Percentiles rank a stretch among this genome's conserved stretches.
These are phyloP conservation scores for Diaporthe destruens DNA, from an alignment of 2,329 filamentous ascomycete genomes.

Conservation along the genomic window DNA sequence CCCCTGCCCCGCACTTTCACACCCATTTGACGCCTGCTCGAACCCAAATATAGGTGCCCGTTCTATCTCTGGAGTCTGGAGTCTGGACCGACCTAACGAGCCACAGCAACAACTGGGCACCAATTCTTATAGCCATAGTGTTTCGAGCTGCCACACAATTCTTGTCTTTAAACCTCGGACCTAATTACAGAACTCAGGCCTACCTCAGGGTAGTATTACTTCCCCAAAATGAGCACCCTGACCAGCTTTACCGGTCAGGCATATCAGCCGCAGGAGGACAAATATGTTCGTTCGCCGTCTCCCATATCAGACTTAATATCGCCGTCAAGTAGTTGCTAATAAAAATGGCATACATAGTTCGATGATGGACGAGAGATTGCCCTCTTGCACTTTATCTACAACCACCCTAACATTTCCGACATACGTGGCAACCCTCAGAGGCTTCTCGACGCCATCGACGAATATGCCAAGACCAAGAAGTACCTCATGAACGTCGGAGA, in stretches of 20 bases:
- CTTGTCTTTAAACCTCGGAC: not conserved
- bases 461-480: slow-evolving; percentile 70
- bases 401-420: slow-evolving; percentile 69
- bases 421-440: slow-evolving; percentile 73
- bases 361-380: slow-evolving; percentile 82
- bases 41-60: slow-evolving; percentile 15
- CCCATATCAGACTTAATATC: not conserved
- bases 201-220: not conserved
- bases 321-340: not conserved
- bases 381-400: slow-evolving; percentile 77
- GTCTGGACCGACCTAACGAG: not conserved
- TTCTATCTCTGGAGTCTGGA: not conserved
- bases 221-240: slow-evolving; percentile 35
- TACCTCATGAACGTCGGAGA: slow-evolving; percentile 86
- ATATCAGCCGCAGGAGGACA: slow-evolving; percentile 57
- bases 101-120: not conserved
- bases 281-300: slow-evolving; percentile 48
- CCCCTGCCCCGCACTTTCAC: slow-evolving; percentile 18
- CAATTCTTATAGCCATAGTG: not conserved
- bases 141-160: not conserved
- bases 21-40: not conserved
- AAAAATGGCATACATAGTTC: slow-evolving; percentile 54
- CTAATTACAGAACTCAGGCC: no score
- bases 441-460: slow-evolving; percentile 78
- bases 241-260: slow-evolving; percentile 54